Conservation (phyloP, 108 stramenopile genomes). For the Parmales sp. region DNA sequence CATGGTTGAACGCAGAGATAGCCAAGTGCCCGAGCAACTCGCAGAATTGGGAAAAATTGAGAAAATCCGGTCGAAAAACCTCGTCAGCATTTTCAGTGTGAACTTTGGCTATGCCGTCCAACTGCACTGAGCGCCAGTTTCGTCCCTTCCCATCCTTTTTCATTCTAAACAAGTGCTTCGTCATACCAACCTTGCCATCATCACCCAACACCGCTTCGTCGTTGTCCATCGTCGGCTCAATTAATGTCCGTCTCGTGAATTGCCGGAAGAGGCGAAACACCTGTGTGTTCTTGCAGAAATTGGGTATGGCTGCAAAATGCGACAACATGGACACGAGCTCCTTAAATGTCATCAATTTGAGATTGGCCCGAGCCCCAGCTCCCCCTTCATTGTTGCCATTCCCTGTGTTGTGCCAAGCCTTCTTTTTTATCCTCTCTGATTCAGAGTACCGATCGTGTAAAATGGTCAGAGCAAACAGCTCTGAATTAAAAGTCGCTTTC, state of each 20-base stretch:
- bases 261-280: neutral
- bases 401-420: neutral
- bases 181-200: too few species aligned
- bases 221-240: neutral
- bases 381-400: neutral
- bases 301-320: neutral
- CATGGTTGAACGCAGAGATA: neutral
- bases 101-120: neutral
- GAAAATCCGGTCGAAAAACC: neutral
- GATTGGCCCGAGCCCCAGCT: neutral
- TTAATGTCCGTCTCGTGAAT: neutral
- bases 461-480: neutral
- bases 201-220: too few species aligned
- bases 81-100: neutral
- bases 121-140: neutral
- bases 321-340: neutral
- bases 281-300: neutral
- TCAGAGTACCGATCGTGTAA: neutral
- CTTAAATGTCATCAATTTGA: neutral
- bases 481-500: neutral
- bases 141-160: slow-evolving; percentile 9
- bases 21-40: slow-evolving; percentile 6
- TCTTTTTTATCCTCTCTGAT: slow-evolving; percentile 1
- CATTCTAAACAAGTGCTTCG: neutral
- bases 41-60: slow-evolving; percentile 6